Evolutionary conservation across 768 basidiomycete genomes (phyloP), one percentile per base, ranked within the genome.

Genomic region (Leucocoprinus leucothites): DNA sequence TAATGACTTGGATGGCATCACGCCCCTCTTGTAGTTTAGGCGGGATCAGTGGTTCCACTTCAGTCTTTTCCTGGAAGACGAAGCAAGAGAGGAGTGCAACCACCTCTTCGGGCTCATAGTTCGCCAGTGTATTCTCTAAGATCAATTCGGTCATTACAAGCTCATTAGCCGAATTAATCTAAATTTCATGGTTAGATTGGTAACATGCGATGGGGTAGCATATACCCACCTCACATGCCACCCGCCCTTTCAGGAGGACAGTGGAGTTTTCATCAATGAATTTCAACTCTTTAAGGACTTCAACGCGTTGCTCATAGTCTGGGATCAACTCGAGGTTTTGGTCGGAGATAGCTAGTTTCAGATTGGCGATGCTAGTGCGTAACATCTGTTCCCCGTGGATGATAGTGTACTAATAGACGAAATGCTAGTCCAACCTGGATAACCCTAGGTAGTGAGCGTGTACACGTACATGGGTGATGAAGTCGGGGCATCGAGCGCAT

Each of bases 91-190:
- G 79, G 24, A 99, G 79, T 1, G 97, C 95, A 38, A 96, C 97
- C 48, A 96, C 93, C 71, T 98, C 97, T 68, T 94, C 93, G 0
- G 97, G 92, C 44, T 94, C 94, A 67, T 91, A 98, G 13, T 76
- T 74, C 5, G 93, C 92, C 25, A 98, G 76, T 0, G 91, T 89
- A 65, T 99, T 99, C 65, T 99, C 97, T 49, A 98, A 80, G 53
- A 99, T 96, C 48, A 99, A 82, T 65, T 99, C 97, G 0, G 97
- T 99, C 45, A 98, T 76, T 46, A 99, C 83, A 22, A 99, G 89
- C 64, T 98, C 97, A 59, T 92, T 93, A n/a, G 89, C 92, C 6
- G 96, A 98, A 67, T 99, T 99, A 67, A 99, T 98, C 95, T 98
- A 63, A 25, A 38, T 52, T 14, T 28, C 54, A 42, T 59, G 36